Conservation (phyloP, 139 green algal genomes). For the Astrephomene gubernaculifera region DNA sequence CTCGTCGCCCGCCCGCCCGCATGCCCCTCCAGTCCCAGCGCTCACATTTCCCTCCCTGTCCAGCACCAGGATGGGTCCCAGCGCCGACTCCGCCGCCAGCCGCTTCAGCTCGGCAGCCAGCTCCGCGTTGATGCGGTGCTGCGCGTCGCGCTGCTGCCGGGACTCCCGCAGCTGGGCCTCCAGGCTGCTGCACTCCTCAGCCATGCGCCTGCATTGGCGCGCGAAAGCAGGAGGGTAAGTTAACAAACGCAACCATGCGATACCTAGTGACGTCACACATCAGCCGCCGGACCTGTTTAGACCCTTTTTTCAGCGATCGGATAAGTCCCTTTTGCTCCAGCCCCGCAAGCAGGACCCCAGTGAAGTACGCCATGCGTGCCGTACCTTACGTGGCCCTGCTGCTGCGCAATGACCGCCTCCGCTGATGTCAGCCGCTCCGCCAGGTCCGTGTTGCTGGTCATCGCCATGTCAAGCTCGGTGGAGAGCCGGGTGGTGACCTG, state of each 20-base stretch:
- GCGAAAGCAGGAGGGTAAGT: no score
- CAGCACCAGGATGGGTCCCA: constrained; percentile 44
- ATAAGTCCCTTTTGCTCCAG: no score
- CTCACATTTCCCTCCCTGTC: constrained; percentile 38
- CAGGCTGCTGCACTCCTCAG: background rate
- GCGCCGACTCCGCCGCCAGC: constrained; percentile 45
- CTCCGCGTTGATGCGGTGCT: constrained; percentile 53
- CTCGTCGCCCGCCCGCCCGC: no score
- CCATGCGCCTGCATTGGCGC: constrained; percentile 17
- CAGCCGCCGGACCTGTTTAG: no score
- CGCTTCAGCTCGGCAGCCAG: constrained; percentile 55
- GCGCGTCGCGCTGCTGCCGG: constrained; percentile 33
- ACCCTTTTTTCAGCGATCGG: no score
- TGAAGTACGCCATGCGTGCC: background rate
- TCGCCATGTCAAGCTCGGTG: constrained; percentile 45
- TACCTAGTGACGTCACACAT: no score
- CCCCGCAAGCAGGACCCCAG: no score
- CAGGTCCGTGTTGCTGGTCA: constrained; percentile 29
- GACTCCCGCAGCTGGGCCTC: constrained; percentile 30
- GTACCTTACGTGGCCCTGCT: constrained; percentile 44
- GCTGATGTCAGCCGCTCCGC: constrained; percentile 31
- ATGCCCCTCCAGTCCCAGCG: background rate
- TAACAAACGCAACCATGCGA: no score
- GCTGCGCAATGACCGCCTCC: constrained; percentile 36
- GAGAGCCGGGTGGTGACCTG: constrained; percentile 29